Conservation (phyloP, 495 filamentous ascomycete species). For the Lepidopterella palustris region DNA sequence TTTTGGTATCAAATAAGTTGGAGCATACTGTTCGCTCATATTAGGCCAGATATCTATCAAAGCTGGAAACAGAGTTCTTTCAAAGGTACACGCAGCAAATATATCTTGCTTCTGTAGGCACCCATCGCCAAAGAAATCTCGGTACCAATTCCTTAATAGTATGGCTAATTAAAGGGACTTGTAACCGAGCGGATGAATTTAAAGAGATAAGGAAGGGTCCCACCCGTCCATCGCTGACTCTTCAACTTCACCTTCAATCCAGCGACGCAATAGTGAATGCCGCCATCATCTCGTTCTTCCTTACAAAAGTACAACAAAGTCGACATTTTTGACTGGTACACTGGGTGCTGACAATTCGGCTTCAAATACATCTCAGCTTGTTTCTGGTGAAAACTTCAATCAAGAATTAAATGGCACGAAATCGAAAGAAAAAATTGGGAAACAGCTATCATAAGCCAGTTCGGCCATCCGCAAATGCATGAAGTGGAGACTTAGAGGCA, state of each 20-base stretch:
- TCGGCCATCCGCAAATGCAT: neutral
- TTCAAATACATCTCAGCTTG: too few relatives aligned
- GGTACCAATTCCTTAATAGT: slow-evolving; percentile 16
- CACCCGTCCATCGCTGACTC: too few relatives aligned
- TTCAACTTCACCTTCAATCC: slow-evolving; percentile 20
- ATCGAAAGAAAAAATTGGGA: neutral
- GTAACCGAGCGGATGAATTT: slow-evolving; percentile 2
- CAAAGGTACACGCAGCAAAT: slow-evolving; percentile 27
- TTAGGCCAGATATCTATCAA: slow-evolving; percentile 31
- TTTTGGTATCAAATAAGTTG: too few relatives aligned
- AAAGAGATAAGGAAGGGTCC: slow-evolving; percentile 22
- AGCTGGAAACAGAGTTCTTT: slow-evolving; percentile 29
- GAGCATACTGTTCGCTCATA: slow-evolving; percentile 7
- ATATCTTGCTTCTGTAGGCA: slow-evolving; percentile 15
- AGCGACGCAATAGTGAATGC: too few relatives aligned
- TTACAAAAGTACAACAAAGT: too few relatives aligned
- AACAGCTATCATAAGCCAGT: neutral
- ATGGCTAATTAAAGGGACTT: slow-evolving; percentile 14
- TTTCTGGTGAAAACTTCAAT: too few relatives aligned
- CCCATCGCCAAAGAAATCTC: slow-evolving; percentile 6
- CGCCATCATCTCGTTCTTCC: too few relatives aligned
- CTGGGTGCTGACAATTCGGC: too few relatives aligned
- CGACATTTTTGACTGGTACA: too few relatives aligned
- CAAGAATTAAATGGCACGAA: too few relatives aligned
- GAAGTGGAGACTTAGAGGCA: neutral